Percentiles rank a stretch among this genome's conserved stretches.
These are phyloP conservation scores for Phialemoniopsis sp. DNA, from an alignment of 2,329 filamentous ascomycete species.

Conservation along the genomic window DNA sequence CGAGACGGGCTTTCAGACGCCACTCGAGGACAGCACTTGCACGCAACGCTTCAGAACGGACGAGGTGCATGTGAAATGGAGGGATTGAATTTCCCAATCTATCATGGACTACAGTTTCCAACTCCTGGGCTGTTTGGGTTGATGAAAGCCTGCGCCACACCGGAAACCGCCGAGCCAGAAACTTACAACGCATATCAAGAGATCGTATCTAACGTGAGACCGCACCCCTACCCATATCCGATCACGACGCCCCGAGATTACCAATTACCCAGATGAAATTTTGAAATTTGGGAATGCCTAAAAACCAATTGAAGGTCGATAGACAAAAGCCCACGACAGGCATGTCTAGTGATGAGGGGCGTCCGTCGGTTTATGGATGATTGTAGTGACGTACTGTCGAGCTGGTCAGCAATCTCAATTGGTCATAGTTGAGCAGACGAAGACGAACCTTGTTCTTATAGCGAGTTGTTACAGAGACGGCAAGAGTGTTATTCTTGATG, in stretches of 20 bases:
- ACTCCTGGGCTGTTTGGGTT: too few relatives aligned
- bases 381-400: constrained; percentile 86
- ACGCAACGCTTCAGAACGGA: constrained; percentile 82
- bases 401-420: constrained; percentile 12
- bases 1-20: constrained; percentile 73
- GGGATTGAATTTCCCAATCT: constrained; percentile 41
- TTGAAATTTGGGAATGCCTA: too few relatives aligned
- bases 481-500: constrained; percentile 93
- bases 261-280: too few relatives aligned
- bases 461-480: constrained; percentile 93
- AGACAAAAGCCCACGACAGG: too few relatives aligned
- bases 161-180: too few relatives aligned
- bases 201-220: too few relatives aligned
- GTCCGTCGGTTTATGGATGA: constrained; percentile 89
- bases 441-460: constrained; percentile 83
- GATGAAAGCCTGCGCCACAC: too few relatives aligned
- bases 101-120: constrained; percentile 7
- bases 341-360: constrained; percentile 36
- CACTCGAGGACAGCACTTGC: constrained; percentile 76
- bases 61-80: constrained; percentile 76
- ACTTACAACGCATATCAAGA: too few relatives aligned
- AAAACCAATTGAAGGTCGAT: too few relatives aligned
- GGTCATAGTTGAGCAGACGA: not conserved
- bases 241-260: too few relatives aligned
- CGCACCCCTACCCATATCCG: too few relatives aligned